Evolutionary conservation across 108 stramenopile species (phyloP), one percentile per base, ranked within the genome.

Genomic region (Seminavis robusta): DNA sequence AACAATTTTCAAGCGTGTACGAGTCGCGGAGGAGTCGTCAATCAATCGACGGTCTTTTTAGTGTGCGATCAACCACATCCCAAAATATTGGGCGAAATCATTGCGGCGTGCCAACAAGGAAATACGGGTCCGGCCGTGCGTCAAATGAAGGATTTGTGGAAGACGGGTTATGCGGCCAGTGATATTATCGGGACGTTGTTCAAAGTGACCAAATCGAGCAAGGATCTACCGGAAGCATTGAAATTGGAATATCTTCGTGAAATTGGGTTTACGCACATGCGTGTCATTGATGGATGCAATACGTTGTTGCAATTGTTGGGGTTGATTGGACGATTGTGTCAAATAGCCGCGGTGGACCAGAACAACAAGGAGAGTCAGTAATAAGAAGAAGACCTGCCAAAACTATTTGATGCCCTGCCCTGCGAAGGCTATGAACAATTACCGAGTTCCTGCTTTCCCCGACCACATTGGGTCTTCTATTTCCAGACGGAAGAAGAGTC

Each of bases 51-150:
- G 51, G 97, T 99, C 7, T 98, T 95, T 74, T 94, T 95, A 73
- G 97, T 99, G 0, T 99, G 99, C 61, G 99, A 99, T 65, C 99
- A 99, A 72, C 99, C 99, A 0, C 99, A 99, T 77, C 99, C 99
- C 25, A 92, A 59, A 3, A 90, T 83, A 0, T 95, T 98, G 9
- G 51, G 71, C 10, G 61, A 46, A 16, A 94, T 97, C 23, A 60
- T 99, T 19, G 79, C 86, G 38, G 57, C 42, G 19, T 92, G 86
- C 43, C 25, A 62, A 2, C 48, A 59, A 53, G 82, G 87, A 0
- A 64, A 95, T 39, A 71, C 90, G n/a, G 54, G 75, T 20, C 33
- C 46, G 23, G 95, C 93, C 13, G 67, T 75, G 21, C 58, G 59
- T 20, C 47, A 65, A 34, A 39, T 95, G 55, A 52, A 75, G 21